Evolutionary conservation across 2,329 filamentous ascomycete genomes (phyloP).

Genomic region (Hymenoscyphus repandus): DNA sequence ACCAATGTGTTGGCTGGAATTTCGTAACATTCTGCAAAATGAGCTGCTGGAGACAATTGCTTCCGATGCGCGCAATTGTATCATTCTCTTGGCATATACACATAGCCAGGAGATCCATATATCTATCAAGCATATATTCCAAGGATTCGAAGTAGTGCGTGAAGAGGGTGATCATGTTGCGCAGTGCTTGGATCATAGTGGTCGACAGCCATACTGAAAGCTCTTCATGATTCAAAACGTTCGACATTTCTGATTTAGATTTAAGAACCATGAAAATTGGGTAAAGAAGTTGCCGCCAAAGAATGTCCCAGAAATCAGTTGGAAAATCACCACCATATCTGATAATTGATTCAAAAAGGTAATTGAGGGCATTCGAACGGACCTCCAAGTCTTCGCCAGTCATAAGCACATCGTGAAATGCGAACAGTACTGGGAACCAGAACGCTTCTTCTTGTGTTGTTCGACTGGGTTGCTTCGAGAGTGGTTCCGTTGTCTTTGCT

Average conservation of each 20-base stretch:
- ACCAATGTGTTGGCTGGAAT: slow-evolving; percentile 83
- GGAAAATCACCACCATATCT: slow-evolving; percentile 89
- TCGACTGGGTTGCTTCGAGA: slow-evolving; percentile 58
- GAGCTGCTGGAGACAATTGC: slow-evolving; percentile 94
- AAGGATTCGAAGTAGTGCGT: slow-evolving; percentile 97
- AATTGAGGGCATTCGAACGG: slow-evolving; percentile 82
- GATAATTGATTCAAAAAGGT: slow-evolving; percentile 92
- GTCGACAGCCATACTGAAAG: slow-evolving; percentile 98
- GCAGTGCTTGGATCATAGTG: slow-evolving; percentile 96
- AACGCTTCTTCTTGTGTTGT: slow-evolving; percentile 95
- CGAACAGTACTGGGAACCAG: slow-evolving; percentile 97
- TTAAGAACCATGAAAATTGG: slow-evolving; percentile 98
- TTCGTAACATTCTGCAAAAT: slow-evolving; percentile 96
- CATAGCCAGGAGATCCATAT: slow-evolving; percentile 85
- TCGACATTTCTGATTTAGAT: slow-evolving; percentile 93
- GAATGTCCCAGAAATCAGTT: slow-evolving; percentile 93
- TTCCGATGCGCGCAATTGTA: slow-evolving; percentile 94
- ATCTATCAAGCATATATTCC: slow-evolving; percentile 98
- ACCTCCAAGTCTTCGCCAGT: slow-evolving; percentile 98
- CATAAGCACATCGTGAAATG: slow-evolving; percentile 98
- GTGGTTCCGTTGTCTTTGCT: slow-evolving; percentile 33
- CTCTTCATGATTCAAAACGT: slow-evolving; percentile 92
- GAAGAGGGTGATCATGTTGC: slow-evolving; percentile 98
- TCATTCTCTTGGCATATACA: slow-evolving; percentile 99
- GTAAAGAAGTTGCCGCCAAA: slow-evolving; percentile 94